Conservation (phyloP, 352 stramenopile genomes). For the Globisporangium polare region DNA sequence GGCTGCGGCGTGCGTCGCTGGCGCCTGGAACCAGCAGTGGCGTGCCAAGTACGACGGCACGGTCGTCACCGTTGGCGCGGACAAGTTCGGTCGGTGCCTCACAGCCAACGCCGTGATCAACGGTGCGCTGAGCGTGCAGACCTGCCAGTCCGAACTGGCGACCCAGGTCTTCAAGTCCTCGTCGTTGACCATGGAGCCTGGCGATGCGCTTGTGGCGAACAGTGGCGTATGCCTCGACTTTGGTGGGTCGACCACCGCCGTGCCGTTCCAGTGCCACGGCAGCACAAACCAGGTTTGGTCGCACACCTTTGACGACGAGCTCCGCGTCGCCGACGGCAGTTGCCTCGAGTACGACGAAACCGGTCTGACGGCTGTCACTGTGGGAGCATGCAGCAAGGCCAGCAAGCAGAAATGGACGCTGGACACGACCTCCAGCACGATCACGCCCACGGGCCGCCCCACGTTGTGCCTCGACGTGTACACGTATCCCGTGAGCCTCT, state of each 20-base stretch:
- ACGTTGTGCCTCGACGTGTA: not conserved
- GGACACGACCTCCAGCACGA: not conserved
- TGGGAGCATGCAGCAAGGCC: conserved; percentile 6
- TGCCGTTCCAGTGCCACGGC: not conserved
- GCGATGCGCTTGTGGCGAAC: not conserved
- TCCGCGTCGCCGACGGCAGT: not conserved
- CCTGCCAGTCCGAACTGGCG: not conserved
- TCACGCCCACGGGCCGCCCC: not conserved
- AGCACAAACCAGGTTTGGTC: conserved; percentile 1
- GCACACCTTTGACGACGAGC: conserved; percentile 3
- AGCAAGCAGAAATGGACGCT: conserved; percentile 16
- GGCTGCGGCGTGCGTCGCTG: not conserved
- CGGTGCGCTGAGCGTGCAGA: not conserved
- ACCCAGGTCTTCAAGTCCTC: conserved; percentile 2
- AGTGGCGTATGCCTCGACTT: conserved; percentile 1
- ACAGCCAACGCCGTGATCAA: not conserved
- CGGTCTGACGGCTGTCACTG: not conserved
- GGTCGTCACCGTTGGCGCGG: not conserved
- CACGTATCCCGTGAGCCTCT: not conserved
- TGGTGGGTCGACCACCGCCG: not conserved
- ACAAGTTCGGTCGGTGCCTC: conserved; percentile 7
- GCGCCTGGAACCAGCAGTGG: conserved; percentile 1
- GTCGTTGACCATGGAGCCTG: not conserved
- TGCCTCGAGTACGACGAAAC: conserved; percentile 5
- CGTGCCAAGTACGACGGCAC: conserved; percentile 2